These are phyloP conservation scores for Malus hybrid DNA, from an alignment of 331 rosid genomes.

Conservation along the genomic window DNA sequence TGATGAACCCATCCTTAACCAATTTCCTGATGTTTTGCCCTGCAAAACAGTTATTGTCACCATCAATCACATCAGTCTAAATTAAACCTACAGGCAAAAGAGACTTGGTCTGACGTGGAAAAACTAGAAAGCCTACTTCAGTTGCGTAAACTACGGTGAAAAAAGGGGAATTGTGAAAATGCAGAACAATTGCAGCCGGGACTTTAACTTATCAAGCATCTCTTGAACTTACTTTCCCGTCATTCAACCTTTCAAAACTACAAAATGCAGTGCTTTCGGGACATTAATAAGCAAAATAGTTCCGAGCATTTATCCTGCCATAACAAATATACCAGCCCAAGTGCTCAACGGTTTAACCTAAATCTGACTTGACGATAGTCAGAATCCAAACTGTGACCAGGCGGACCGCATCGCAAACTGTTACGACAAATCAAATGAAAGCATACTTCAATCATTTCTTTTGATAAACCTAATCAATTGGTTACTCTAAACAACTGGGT, in stretches of 20 bases:
- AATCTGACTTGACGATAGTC: background rate
- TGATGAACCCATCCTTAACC: slow-evolving; percentile 44
- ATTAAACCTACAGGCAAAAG: background rate
- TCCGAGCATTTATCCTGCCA: background rate
- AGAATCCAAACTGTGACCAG: background rate
- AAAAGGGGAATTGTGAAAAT: background rate
- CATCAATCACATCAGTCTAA: background rate
- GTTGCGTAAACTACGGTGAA: background rate
- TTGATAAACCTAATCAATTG: no score
- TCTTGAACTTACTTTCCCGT: background rate
- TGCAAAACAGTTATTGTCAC: background rate
- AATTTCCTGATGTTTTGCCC: slow-evolving; percentile 47
- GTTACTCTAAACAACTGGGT: no score
- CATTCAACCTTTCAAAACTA: background rate
- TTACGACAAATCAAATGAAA: background rate
- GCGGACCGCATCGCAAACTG: background rate
- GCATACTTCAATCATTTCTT: background rate
- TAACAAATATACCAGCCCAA: background rate
- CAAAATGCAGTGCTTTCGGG: background rate
- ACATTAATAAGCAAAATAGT: background rate
- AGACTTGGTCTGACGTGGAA: background rate
- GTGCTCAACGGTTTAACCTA: background rate
- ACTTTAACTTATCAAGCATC: background rate
- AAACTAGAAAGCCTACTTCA: background rate
- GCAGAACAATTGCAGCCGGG: background rate